Base-by-base conservation (phyloP, 78 protist species). In the Thecamonas trahens region DNA sequence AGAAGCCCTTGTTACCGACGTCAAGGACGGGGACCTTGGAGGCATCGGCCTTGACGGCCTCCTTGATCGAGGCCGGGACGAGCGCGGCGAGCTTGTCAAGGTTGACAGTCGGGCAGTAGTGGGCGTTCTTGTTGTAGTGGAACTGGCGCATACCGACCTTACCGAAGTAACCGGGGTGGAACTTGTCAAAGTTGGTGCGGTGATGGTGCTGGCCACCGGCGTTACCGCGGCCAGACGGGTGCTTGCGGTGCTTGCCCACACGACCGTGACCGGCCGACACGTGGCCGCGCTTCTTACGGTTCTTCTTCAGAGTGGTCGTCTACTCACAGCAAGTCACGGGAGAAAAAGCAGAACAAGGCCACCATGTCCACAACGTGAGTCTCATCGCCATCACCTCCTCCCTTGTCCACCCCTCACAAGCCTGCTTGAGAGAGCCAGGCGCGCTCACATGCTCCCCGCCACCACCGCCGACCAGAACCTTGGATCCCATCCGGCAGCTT, bases 101-200 rank as follows among this genome's bases (percentile, higher is more conserved):
- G 87, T 96, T 95, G 90, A 95, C 49, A 45, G 91, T 74, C 49
- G 99, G 99, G 73, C 90, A 45, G 88, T 67, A 74, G 74, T 57
- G 34, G 63, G 55, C 32, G 70, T 94, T 63, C 64, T 64, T 55
- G 57, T 62, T 76, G 72, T 65, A 54, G 95, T 95, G 95, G 91
- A 85, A 94, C 81, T 83, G 72, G 52, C 99, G 83, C 98, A 98
- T 96, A 72, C 99, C 99, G 58, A 90, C 84, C 95, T 96, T 98
- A 26, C 99, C 99, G 85, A 98, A 96, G 88, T 95, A 96, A 42
- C 99, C 99, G 32, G 99, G 99, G 67, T 98, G 99, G 78, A 88
- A 95, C 72, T 88, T 94, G 87, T 91, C 94, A 60, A 96, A 71
- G 85, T 63, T 70, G 71, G 85, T 96, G 32, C 99, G 74, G 91